phyloP scores from a whole-genome alignment of 768 basidiomycete genomes.

The Boletus rubropictus region DNA sequence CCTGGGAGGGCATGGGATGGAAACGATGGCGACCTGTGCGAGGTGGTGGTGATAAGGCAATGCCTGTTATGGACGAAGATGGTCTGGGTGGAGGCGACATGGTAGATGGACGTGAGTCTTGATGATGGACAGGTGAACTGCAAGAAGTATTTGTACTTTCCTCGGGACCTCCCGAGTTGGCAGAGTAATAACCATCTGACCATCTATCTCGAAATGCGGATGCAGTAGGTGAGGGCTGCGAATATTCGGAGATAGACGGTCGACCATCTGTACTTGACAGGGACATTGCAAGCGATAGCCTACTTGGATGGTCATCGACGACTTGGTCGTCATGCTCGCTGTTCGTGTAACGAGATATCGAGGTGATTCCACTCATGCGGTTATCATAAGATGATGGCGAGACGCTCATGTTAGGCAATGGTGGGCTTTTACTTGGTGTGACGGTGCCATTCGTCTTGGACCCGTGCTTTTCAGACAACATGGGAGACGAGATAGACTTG shows the following conservation, averaged over 20 bases:
- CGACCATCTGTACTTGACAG: conserved; percentile 36
- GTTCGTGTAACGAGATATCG: conserved; percentile 31
- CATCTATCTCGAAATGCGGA: conserved; percentile 71
- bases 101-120: conserved; percentile 21
- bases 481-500: conserved; percentile 49
- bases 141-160: conserved; percentile 13
- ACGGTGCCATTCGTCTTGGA: conserved; percentile 25
- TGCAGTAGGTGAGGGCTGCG: conserved; percentile 65
- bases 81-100: conserved; percentile 57
- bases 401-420: conserved; percentile 32
- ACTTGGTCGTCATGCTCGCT: conserved; percentile 37
- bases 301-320: conserved; percentile 23
- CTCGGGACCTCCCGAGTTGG: conserved; percentile 18
- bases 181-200: conserved; percentile 32
- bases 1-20: conserved; percentile 15
- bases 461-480: conserved; percentile 42
- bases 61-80: conserved; percentile 54
- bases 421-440: conserved; percentile 39
- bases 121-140: conserved; percentile 20
- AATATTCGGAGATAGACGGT: conserved; percentile 61
- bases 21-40: conserved; percentile 19
- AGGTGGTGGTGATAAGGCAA: conserved; percentile 54
- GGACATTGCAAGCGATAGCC: conserved; percentile 50
- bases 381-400: conserved; percentile 28
- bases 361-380: conserved; percentile 23